Evolutionary conservation across 306 rosid genomes (phyloP), one percentile per base, ranked within the genome.

Genomic region (Luffa aegyptiaca): DNA sequence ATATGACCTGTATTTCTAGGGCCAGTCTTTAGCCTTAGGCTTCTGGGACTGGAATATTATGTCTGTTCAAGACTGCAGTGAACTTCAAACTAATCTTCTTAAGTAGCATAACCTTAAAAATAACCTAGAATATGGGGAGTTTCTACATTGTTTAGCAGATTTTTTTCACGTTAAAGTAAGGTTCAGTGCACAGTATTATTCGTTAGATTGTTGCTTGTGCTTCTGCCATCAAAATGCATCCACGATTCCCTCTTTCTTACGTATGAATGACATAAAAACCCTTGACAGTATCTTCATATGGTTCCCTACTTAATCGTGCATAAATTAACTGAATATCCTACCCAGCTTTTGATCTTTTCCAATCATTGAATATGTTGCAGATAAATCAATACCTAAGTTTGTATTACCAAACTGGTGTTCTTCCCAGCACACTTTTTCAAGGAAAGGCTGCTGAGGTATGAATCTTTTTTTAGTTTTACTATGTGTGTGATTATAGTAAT

Each of bases 391-490:
- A 94, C 84, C 87, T 92, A 81, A 83, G 83, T 82, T 86, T 94
- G 90, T 88, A 94, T 82, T 79, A 90, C 85, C 88, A 86, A 59
- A 83, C 89, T 17, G 97, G 97, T 65, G 86, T 86, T 84, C 91
- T 85, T 75, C 96, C 98, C 8, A 94, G 98, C 86, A 85, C 85
- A 85, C 56, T 91, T 83, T 89, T 94, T 76, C 93, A 86, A 82
- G 97, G 94, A 79, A 85, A 88, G 82, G 94, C 95, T 8, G 91
- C 92, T 1, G 87, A 90, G 96, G 98, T 94, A 80, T 49, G 89
- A 12, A 49, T 73, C 77, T 49, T 73, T 61, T 46, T 46, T 73
- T 33, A 16, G 17, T 73, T 16, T 26, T 31, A 39, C 61, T 73
- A 21, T 71, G 61, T 73, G 44, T 71, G 61, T 73, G 44, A 46